Conservation (phyloP, 75 land plant species). For the Gnetum montanum region DNA sequence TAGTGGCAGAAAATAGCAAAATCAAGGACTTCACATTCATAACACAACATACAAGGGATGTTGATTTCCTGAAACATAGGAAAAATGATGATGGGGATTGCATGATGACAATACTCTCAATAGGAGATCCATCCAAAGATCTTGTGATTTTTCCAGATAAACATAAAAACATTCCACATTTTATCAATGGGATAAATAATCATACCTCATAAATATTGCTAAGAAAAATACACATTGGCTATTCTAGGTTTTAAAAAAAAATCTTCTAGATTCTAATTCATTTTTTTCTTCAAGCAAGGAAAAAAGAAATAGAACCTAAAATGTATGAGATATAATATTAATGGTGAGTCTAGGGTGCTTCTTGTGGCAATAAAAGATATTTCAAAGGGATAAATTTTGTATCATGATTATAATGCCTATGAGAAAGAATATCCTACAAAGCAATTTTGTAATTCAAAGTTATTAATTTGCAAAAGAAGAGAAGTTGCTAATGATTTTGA, state of each 20-base stretch:
- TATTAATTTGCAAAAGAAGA: no score
- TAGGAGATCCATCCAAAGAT: constrained; percentile 26
- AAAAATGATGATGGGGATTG: constrained; percentile 35
- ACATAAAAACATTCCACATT: constrained; percentile 43
- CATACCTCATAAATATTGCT: constrained; percentile 20
- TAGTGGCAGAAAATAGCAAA: constrained; percentile 28
- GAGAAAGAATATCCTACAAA: constrained; percentile 8
- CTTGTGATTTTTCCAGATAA: constrained; percentile 46
- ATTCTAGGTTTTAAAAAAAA: background rate
- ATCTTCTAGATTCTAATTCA: background rate
- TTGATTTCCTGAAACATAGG: constrained; percentile 31
- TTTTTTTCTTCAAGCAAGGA: constrained; percentile 20
- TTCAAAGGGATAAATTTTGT: constrained; percentile 36
- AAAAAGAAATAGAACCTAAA: constrained; percentile 38
- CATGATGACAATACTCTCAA: constrained; percentile 37
- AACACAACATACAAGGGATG: constrained; percentile 44
- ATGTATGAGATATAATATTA: constrained; percentile 32
- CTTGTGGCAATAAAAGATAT: constrained; percentile 40
- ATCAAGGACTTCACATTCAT: constrained; percentile 43
- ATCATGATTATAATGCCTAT: constrained; percentile 18
- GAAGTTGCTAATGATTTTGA: no score
- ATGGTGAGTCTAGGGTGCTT: constrained; percentile 31
- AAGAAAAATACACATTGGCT: background rate
- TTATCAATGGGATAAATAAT: constrained; percentile 45
- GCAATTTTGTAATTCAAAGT: no score